A percentile compares a stretch with the other conserved stretches of the same genome.
Evolutionary conservation across 352 stramenopile genomes (phyloP).

Genomic region (Phytopythium oedochilum): DNA sequence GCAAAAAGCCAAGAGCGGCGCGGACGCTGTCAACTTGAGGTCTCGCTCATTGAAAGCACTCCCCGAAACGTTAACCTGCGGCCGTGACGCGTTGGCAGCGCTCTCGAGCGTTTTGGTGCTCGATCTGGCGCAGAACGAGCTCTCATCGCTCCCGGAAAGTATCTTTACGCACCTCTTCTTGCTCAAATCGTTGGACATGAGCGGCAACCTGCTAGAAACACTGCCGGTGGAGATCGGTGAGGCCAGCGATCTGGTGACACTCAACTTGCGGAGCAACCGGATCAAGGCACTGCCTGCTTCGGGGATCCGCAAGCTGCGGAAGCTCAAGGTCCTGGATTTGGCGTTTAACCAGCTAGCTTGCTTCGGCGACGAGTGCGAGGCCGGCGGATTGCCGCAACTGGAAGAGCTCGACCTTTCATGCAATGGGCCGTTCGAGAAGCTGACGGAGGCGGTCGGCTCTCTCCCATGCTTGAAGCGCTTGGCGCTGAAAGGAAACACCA

Average conservation of each 20-base stretch:
- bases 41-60: conserved; percentile 30
- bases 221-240: conserved; percentile 55
- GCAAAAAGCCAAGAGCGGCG: conserved; percentile 46
- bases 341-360: conserved; percentile 33
- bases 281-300: conserved; percentile 22
- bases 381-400: conserved; percentile 20
- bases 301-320: conserved; percentile 16
- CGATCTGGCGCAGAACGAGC: conserved; percentile 50
- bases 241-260: conserved; percentile 32
- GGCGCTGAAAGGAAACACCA: conserved; percentile 29
- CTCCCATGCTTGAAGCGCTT: conserved; percentile 33
- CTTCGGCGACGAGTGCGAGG: conserved; percentile 42
- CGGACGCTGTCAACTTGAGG: conserved; percentile 45
- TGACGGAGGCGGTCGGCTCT: conserved; percentile 31
- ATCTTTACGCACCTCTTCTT: conserved; percentile 61
- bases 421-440: conserved; percentile 29
- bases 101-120: conserved; percentile 67
- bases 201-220: conserved; percentile 38
- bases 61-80: conserved; percentile 37
- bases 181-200: conserved; percentile 52
- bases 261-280: conserved; percentile 52
- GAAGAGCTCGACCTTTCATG: conserved; percentile 49
- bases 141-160: conserved; percentile 28
- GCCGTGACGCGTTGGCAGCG: conserved; percentile 39
- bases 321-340: conserved; percentile 45